A percentile compares a stretch with the other conserved stretches of the same genome.
Conservation (phyloP, 495 filamentous ascomycete genomes). For the Neurospora sp. region DNA sequence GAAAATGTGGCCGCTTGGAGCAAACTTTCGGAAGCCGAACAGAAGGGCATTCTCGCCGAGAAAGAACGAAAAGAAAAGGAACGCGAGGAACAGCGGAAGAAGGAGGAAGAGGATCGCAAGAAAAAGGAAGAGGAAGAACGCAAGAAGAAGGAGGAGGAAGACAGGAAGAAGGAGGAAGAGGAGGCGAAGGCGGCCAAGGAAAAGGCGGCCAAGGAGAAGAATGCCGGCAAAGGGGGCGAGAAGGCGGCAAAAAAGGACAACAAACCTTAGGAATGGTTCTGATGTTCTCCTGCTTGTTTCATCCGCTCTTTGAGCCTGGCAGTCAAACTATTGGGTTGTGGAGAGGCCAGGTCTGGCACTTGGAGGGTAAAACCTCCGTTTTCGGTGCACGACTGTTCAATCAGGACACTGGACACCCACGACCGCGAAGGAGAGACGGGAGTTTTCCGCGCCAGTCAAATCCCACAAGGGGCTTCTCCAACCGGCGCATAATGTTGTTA, state of each 20-base stretch:
- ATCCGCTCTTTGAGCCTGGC: not conserved
- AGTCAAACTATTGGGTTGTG: not conserved
- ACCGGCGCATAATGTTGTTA: not conserved
- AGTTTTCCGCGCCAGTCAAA: not conserved
- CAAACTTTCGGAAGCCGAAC: constrained; percentile 35
- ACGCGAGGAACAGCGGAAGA: constrained; percentile 13
- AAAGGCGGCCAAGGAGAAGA: constrained; percentile 6
- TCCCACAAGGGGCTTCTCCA: not conserved
- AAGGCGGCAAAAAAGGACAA: not conserved
- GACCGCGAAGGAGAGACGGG: not conserved
- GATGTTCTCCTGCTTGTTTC: not conserved
- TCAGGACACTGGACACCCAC: not conserved
- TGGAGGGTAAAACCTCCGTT: not conserved
- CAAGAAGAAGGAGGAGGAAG: constrained; percentile 8
- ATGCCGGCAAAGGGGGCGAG: not conserved
- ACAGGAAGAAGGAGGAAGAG: constrained; percentile 2
- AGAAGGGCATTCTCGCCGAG: constrained; percentile 36
- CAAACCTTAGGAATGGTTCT: not conserved
- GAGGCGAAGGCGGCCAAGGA: constrained; percentile 2
- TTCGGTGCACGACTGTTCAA: not conserved
- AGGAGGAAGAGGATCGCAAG: constrained; percentile 12
- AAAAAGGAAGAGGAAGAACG: constrained; percentile 9
- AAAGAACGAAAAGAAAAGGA: constrained; percentile 23
- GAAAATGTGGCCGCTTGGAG: constrained; percentile 39
- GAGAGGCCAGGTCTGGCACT: not conserved